These are phyloP conservation scores for Diplogelasinospora grovesii DNA, from an alignment of 495 filamentous ascomycete genomes.

Conservation along the genomic window DNA sequence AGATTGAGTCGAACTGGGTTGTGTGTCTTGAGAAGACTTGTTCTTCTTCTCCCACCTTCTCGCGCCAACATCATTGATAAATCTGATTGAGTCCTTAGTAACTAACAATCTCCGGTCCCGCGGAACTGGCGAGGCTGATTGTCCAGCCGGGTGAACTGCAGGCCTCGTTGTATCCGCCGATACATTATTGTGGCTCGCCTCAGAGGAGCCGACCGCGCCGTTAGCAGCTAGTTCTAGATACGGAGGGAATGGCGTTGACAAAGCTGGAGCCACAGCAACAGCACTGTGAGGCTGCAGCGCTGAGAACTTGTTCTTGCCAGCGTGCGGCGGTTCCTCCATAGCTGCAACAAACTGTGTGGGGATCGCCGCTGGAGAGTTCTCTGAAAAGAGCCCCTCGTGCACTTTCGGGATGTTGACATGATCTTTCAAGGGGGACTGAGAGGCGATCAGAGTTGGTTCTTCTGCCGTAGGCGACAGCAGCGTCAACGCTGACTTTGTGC, in stretches of 20 bases:
- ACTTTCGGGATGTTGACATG: background rate
- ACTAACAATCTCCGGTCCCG: conserved; percentile 6
- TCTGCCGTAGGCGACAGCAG: conserved; percentile 30
- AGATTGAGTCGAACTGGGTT: too few species aligned
- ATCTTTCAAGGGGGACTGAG: background rate
- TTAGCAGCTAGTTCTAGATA: background rate
- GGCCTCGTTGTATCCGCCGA: too few species aligned
- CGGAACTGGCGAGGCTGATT: too few species aligned
- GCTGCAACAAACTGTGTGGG: conserved; percentile 1
- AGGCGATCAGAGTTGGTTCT: conserved; percentile 13
- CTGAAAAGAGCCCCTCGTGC: background rate
- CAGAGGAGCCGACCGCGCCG: too few species aligned
- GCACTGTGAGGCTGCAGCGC: too few species aligned
- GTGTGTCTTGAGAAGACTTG: too few species aligned
- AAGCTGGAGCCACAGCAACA: too few species aligned
- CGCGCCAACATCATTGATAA: background rate
- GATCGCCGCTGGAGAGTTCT: too few species aligned
- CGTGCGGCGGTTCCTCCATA: background rate
- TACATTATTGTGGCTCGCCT: too few species aligned
- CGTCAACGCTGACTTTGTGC: conserved; percentile 8
- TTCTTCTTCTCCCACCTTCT: background rate
- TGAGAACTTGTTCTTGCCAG: too few species aligned
- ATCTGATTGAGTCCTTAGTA: conserved; percentile 8
- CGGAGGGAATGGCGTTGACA: too few species aligned
- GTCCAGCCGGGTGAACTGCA: too few species aligned